Base-by-base conservation (phyloP, 768 basidiomycete genomes). In the Boletus bicolor region DNA sequence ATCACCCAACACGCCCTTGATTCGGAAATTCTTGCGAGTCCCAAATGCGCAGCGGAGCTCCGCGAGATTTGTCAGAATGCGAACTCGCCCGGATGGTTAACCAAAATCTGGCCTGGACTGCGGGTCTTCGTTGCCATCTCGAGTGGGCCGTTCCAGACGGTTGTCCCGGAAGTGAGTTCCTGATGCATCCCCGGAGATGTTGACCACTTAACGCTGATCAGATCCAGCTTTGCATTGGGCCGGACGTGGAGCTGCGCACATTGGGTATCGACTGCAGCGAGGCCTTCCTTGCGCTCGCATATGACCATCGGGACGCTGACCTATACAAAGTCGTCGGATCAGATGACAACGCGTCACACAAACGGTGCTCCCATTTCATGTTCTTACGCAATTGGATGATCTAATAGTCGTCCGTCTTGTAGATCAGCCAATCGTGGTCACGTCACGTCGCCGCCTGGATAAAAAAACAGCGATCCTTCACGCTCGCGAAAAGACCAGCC, bases 241-340 rank as follows among this genome's bases (percentile, higher is more conserved):
- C 57, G 5, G 50, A 69, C 17, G 57, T 69, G 14, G 46, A 65
- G 10, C 21, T 65, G 35, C 59, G 49, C 17, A 58, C 64, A 2
- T 38, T 65, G 26, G 61, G 66, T 2, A 60, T 69, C 52, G 63
- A 57, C 21, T 61, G 61, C 36, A 67, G 63, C 53, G 62, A 66
- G 47, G 58, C 61, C 2, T 62, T 66, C 49, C 49, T 69, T 17
- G 60, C 61, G 7, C 55, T 65, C 32, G 61, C 53, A 14, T 64
- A 66, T n/a, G 60, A 65, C n/a, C 46, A 58, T 32, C 62, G 59
- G 34, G 66, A 70, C 19, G 44, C 61, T 1, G 65, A 47, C 46
- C 44, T 63, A 41, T 59, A 65, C 55, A 68, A 68, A 35, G 53
- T 63, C 8, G 57, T 67, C 11, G 59, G 61, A 14, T 69, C 63